These are phyloP conservation scores for Lasiodiplodia hormozganensis DNA, from an alignment of 2,329 filamentous ascomycete genomes.

Conservation along the genomic window DNA sequence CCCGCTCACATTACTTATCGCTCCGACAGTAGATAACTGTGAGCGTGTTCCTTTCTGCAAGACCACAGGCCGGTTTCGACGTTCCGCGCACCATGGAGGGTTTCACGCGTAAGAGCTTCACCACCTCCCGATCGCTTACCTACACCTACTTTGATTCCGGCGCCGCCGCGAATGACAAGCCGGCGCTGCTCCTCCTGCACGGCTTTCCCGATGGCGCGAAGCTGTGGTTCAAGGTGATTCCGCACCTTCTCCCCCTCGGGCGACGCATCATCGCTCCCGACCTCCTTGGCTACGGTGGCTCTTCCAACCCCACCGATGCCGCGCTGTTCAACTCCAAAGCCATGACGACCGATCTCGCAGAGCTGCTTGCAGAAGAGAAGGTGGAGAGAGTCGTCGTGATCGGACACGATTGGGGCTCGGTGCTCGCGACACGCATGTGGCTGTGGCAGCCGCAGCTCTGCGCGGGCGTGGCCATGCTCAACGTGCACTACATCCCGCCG, in stretches of 20 bases:
- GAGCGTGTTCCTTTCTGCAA: too few species aligned
- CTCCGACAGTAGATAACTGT: too few species aligned
- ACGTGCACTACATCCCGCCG: conserved; percentile 48
- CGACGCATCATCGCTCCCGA: conserved; percentile 50
- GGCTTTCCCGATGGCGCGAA: conserved; percentile 58
- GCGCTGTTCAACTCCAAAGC: conserved; percentile 35
- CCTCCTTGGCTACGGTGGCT: conserved; percentile 48
- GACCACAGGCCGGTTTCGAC: too few species aligned
- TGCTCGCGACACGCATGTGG: conserved; percentile 50
- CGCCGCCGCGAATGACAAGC: conserved; percentile 20
- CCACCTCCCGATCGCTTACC: conserved; percentile 36
- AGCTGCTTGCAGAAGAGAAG: conserved; percentile 38
- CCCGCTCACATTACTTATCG: too few species aligned
- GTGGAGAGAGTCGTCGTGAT: conserved; percentile 37
- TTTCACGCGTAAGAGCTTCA: conserved; percentile 39
- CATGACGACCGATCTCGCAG: conserved; percentile 38
- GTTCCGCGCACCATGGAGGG: conserved; percentile 35
- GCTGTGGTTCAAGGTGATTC: conserved; percentile 54
- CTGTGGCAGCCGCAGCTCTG: conserved; percentile 51
- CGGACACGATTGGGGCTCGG: conserved; percentile 60
- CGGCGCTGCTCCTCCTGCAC: conserved; percentile 50
- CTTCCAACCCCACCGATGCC: conserved; percentile 41
- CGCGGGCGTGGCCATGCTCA: conserved; percentile 52
- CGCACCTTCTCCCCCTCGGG: conserved; percentile 48
- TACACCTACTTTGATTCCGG: conserved; percentile 41